These are phyloP conservation scores for Saccharomycopsis crataegensis DNA, from an alignment of 1,139 yeast genomes.

Conservation along the genomic window DNA sequence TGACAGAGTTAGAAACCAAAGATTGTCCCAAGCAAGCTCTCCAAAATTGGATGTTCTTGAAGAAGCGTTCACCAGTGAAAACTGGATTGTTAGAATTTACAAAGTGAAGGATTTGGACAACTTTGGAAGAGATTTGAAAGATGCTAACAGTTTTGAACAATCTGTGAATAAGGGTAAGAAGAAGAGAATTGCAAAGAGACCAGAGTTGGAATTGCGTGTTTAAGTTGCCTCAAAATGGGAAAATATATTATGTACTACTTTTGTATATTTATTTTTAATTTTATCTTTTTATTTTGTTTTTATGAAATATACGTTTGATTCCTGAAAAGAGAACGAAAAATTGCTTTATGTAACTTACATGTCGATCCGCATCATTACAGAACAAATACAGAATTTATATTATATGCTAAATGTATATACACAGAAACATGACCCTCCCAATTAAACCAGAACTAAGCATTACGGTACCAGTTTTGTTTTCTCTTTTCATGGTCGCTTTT, in stretches of 20 bases:
- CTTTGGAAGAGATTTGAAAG: constrained; percentile 66
- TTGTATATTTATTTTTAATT: no score
- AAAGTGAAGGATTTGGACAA: constrained; percentile 86
- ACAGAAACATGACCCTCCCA: no score
- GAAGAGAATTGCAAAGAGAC: constrained; percentile 47
- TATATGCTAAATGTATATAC: no score
- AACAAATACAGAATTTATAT: background rate
- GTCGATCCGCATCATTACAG: background rate
- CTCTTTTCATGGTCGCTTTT: constrained; percentile 51
- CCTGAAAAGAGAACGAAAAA: no score
- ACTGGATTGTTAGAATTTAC: constrained; percentile 94
- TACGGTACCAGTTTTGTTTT: constrained; percentile 55
- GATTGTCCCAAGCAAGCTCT: constrained; percentile 47
- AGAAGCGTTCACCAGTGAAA: constrained; percentile 92
- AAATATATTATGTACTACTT: no score
- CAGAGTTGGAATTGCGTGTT: constrained; percentile 44
- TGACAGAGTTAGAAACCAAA: constrained; percentile 88
- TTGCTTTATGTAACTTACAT: background rate
- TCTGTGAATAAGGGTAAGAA: constrained; percentile 29
- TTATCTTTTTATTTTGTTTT: no score
- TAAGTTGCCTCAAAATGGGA: constrained; percentile 18
- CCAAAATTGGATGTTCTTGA: constrained; percentile 72
- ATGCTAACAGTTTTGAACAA: constrained; percentile 42
- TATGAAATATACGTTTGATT: no score
- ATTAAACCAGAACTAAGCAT: constrained; percentile 22